Conservation (phyloP, 192 early-diverging fungal species). For the Chytriomyces sp. region DNA sequence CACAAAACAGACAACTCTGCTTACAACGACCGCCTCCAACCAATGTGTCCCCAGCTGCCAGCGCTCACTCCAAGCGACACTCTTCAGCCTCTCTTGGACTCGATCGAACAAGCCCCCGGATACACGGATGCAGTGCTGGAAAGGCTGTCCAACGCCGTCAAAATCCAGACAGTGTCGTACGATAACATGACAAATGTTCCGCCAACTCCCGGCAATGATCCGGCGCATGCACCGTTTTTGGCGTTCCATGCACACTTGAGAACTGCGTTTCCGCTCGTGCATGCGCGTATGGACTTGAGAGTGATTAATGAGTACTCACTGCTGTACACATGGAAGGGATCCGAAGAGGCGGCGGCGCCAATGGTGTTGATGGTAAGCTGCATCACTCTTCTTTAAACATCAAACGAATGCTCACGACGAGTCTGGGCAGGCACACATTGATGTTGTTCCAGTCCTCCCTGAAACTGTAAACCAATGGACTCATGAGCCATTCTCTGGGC, state of each 20-base stretch:
- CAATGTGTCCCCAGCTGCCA: background rate
- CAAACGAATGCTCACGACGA: background rate
- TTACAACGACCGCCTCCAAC: no score
- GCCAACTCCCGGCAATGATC: no score
- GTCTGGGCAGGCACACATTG: constrained; percentile 13
- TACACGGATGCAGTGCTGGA: no score
- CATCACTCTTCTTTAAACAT: background rate
- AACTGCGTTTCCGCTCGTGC: constrained; percentile 10
- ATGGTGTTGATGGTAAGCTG: constrained; percentile 10
- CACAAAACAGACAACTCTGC: no score
- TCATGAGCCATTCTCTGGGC: constrained; percentile 17
- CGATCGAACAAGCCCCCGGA: background rate
- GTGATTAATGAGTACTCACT: constrained; percentile 7
- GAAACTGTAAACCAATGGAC: constrained; percentile 29
- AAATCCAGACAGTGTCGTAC: no score
- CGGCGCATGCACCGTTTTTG: no score
- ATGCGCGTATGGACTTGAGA: background rate
- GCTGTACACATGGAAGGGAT: constrained; percentile 12
- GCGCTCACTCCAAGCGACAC: background rate
- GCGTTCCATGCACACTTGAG: constrained; percentile 23
- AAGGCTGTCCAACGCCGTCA: no score
- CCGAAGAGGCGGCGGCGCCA: background rate
- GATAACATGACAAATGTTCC: no score
- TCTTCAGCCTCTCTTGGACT: background rate
- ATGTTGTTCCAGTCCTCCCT: constrained; percentile 29